Evolutionary conservation across 495 filamentous ascomycete genomes (phyloP).

Genomic region (Xylaria flabelliformis): DNA sequence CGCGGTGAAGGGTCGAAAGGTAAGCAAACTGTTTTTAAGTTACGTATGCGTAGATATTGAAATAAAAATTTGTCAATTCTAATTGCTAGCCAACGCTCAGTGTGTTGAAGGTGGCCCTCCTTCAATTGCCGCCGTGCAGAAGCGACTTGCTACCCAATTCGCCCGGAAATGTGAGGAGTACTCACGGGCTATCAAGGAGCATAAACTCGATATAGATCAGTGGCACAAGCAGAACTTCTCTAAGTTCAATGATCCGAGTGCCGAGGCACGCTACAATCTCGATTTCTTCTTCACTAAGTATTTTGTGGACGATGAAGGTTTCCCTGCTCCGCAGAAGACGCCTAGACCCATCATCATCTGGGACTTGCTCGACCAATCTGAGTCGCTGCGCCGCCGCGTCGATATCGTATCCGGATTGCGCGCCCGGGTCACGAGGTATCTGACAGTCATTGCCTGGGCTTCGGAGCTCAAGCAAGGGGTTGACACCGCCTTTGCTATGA

Average conservation of each 20-base stretch:
- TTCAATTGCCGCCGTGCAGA: background rate
- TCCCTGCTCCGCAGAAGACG: slow-evolving; percentile 10
- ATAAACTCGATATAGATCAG: background rate
- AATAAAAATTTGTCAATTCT: background rate
- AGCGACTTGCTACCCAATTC: slow-evolving; percentile 4
- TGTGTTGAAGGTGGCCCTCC: slow-evolving; percentile 20
- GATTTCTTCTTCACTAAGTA: slow-evolving; percentile 16
- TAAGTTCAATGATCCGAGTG: slow-evolving; percentile 12
- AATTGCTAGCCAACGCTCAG: background rate
- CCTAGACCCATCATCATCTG: slow-evolving; percentile 8
- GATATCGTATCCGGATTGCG: slow-evolving; percentile 9
- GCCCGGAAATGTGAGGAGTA: background rate
- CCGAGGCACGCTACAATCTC: slow-evolving; percentile 20
- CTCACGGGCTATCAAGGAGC: background rate
- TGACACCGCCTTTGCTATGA: slow-evolving; percentile 9
- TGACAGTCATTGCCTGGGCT: slow-evolving; percentile 14
- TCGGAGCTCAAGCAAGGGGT: slow-evolving; percentile 1
- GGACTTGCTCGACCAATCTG: background rate
- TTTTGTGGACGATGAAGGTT: slow-evolving; percentile 14
- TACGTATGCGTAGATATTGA: background rate
- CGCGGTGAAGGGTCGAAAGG: slow-evolving; percentile 17
- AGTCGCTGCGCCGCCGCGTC: background rate
- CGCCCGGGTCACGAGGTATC: background rate
- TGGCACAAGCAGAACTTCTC: slow-evolving; percentile 19
- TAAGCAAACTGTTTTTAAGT: background rate